A percentile compares a stretch with the other conserved stretches of the same genome.
Conservation (phyloP, 2,329 filamentous ascomycete species). For the Paraconiothyrium sp. region DNA sequence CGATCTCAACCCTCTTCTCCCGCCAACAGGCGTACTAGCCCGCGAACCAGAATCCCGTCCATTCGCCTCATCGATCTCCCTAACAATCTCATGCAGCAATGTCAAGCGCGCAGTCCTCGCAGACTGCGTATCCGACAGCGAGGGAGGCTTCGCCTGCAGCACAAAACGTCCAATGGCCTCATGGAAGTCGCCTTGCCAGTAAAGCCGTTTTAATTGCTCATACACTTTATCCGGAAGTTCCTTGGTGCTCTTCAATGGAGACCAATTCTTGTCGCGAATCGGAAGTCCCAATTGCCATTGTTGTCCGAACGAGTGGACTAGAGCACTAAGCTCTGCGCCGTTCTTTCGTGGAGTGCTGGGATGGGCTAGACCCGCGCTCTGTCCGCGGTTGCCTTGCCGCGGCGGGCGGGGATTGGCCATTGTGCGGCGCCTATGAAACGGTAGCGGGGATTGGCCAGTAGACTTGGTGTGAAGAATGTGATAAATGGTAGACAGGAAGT, state of each 20-base stretch:
- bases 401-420: conserved; percentile 9
- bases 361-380: conserved; percentile 21
- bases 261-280: conserved; percentile 27
- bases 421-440: background rate
- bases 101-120: background rate
- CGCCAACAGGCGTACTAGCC: background rate
- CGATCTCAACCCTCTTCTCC: background rate
- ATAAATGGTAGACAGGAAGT: background rate
- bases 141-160: conserved; percentile 3
- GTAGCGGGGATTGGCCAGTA: background rate
- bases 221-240: conserved; percentile 25
- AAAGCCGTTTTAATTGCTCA: conserved; percentile 29
- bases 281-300: conserved; percentile 34
- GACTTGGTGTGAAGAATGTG: background rate
- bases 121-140: background rate
- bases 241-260: conserved; percentile 28
- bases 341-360: conserved; percentile 30
- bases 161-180: conserved; percentile 29
- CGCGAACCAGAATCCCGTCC: background rate
- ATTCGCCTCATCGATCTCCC: conserved; percentile 6
- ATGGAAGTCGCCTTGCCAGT: conserved; percentile 30
- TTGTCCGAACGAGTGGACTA: conserved; percentile 32
- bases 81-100: conserved; percentile 1
- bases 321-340: conserved; percentile 27
- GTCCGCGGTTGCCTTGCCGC: conserved; percentile 20